Conservation (phyloP, 1,284 basidiomycete genomes). For the Bjerkandera adusta region DNA sequence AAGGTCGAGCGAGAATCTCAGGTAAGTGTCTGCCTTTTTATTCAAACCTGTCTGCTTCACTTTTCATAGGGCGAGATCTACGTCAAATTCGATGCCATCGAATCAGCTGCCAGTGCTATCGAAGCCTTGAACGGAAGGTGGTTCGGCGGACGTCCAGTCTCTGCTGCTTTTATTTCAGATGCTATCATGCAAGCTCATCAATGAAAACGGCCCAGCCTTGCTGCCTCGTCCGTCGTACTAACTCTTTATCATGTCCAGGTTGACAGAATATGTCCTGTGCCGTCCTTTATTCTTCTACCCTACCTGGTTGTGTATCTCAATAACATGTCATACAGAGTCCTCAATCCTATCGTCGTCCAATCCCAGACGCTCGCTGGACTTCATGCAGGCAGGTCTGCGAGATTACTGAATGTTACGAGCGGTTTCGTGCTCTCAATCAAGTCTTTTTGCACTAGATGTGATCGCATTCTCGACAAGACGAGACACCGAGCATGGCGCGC, state of each 20-base stretch:
- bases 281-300: constrained; percentile 13
- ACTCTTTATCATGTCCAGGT: constrained; percentile 18
- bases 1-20: constrained; percentile 94
- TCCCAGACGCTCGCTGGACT: neutral
- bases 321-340: constrained; percentile 15
- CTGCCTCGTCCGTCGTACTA: constrained; percentile 11
- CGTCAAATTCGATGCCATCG: constrained; percentile 83
- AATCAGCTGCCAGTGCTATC: constrained; percentile 80
- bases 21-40: constrained; percentile 46
- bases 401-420: constrained; percentile 8
- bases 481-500: no score
- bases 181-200: constrained; percentile 91
- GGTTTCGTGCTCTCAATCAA: constrained; percentile 16
- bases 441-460: constrained; percentile 12
- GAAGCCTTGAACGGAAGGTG: constrained; percentile 92
- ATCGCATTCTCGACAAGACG: no score
- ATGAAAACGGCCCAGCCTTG: constrained; percentile 32
- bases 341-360: neutral
- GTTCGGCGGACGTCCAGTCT: constrained; percentile 90
- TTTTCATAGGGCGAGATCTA: constrained; percentile 91
- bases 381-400: constrained; percentile 13
- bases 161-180: constrained; percentile 85
- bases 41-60: constrained; percentile 1
- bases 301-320: constrained; percentile 17
- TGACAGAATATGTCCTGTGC: constrained; percentile 13